Conservation (phyloP, 1,284 basidiomycete genomes). For the Naganishia liquefaciens region DNA sequence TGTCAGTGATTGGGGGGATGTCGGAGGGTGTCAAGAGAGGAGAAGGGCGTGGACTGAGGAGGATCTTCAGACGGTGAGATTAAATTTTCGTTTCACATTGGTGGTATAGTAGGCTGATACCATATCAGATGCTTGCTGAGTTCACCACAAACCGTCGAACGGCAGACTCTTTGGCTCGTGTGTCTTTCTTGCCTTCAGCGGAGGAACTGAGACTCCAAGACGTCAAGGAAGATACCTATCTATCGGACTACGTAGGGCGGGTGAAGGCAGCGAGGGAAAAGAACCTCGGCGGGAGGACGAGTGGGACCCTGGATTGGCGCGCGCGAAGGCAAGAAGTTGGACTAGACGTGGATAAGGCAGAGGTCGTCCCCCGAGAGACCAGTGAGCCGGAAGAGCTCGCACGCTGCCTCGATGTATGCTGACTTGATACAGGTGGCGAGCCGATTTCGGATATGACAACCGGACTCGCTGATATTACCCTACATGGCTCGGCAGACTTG, state of each 20-base stretch:
- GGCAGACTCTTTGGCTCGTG: not conserved
- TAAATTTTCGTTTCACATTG: not conserved
- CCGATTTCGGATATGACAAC: constrained; percentile 5
- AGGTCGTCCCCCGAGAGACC: not conserved
- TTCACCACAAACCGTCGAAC: constrained; percentile 36
- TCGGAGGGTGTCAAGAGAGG: constrained; percentile 29
- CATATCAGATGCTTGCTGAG: constrained; percentile 34
- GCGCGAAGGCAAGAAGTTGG: constrained; percentile 52
- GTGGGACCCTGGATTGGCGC: constrained; percentile 56
- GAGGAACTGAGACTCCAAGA: constrained; percentile 41
- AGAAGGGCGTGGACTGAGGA: constrained; percentile 44
- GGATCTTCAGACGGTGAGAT: constrained; percentile 44
- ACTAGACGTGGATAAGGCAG: not conserved
- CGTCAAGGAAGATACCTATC: constrained; percentile 44
- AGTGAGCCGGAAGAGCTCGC: not conserved
- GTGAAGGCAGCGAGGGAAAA: constrained; percentile 39
- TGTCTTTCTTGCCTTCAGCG: not conserved
- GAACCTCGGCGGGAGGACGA: constrained; percentile 43
- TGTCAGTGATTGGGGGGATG: constrained; percentile 48
- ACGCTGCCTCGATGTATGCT: not conserved
- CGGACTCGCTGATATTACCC: constrained; percentile 2
- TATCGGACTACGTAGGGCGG: constrained; percentile 41
- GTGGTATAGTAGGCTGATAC: not conserved
- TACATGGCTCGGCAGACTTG: constrained; percentile 12
- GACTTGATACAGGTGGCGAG: not conserved